Conservation (phyloP, 1,139 yeast genomes). For the Pneumocystis carinii region DNA sequence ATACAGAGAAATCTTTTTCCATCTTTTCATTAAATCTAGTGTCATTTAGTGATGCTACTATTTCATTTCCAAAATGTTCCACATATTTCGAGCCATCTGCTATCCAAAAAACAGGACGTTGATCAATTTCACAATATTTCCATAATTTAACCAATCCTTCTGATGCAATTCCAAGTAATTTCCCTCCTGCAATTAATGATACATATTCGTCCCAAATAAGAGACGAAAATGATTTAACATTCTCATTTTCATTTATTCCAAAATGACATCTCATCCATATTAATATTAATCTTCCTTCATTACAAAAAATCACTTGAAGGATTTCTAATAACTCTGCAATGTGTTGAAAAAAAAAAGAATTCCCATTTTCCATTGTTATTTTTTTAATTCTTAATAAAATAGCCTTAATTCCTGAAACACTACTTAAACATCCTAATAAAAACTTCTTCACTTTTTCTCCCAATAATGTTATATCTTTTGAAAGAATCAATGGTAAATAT, state of each 20-base stretch:
- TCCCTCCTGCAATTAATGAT: not conserved
- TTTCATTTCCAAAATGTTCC: not conserved
- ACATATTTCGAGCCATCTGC: not conserved
- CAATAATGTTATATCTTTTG: not conserved
- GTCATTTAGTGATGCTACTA: not conserved
- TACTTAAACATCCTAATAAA: not conserved
- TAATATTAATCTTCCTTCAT: not conserved
- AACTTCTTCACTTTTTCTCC: not conserved
- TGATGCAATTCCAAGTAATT: not conserved
- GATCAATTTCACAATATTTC: not conserved
- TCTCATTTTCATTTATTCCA: not conserved
- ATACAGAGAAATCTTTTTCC: not conserved
- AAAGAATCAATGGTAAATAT: not conserved
- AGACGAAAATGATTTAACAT: not conserved
- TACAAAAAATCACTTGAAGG: not conserved
- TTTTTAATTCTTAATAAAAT: not conserved
- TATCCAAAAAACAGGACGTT: not conserved
- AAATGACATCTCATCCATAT: not conserved
- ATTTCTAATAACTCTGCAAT: not conserved
- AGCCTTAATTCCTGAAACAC: not conserved
- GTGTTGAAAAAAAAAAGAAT: not conserved
- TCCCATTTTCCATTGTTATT: not conserved
- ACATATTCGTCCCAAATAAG: not conserved
- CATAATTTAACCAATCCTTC: not conserved
- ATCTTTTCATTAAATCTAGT: not conserved